These are phyloP conservation scores for Metarhizium rileyi DNA, from an alignment of 2,329 filamentous ascomycete species.

Conservation along the genomic window DNA sequence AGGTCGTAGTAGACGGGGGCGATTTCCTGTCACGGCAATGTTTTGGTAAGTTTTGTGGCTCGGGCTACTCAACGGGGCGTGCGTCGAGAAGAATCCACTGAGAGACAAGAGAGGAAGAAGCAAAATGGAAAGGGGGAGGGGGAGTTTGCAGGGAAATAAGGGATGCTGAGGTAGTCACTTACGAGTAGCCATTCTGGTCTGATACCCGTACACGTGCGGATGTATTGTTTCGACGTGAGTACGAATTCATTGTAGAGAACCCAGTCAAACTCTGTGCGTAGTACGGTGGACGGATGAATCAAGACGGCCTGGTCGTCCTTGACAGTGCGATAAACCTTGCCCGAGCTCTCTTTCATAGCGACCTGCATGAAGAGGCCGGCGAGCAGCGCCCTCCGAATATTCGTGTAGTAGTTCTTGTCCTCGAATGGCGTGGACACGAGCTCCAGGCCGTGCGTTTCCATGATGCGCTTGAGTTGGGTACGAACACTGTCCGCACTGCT, in stretches of 20 bases:
- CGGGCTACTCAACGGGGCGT: not conserved
- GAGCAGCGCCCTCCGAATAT: slow-evolving; percentile 86
- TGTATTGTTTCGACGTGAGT: slow-evolving; percentile 95
- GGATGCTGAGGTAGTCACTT: slow-evolving; percentile 23
- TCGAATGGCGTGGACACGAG: slow-evolving; percentile 83
- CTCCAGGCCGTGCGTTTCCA: slow-evolving; percentile 84
- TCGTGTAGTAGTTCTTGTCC: slow-evolving; percentile 96
- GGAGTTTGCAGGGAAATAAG: not conserved
- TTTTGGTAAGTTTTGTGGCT: not conserved
- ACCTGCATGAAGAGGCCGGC: slow-evolving; percentile 99
- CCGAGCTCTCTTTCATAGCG: slow-evolving; percentile 79
- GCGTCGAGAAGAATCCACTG: not conserved
- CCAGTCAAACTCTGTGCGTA: slow-evolving; percentile 87
- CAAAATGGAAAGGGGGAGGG: not conserved
- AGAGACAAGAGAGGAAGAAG: slow-evolving; percentile 1
- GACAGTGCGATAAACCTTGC: slow-evolving; percentile 88
- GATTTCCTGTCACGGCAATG: slow-evolving; percentile 59
- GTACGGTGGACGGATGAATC: slow-evolving; percentile 85
- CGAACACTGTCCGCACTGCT: slow-evolving; percentile 93
- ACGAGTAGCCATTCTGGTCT: slow-evolving; percentile 91
- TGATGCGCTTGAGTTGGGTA: slow-evolving; percentile 83
- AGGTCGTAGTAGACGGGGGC: slow-evolving; percentile 89
- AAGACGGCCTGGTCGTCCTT: slow-evolving; percentile 94
- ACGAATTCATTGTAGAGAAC: slow-evolving; percentile 98
- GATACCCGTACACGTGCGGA: slow-evolving; percentile 84